Percentiles rank a stretch among this genome's conserved stretches.
Conservation (phyloP, 306 rosid genomes). For the Malus domestica region DNA sequence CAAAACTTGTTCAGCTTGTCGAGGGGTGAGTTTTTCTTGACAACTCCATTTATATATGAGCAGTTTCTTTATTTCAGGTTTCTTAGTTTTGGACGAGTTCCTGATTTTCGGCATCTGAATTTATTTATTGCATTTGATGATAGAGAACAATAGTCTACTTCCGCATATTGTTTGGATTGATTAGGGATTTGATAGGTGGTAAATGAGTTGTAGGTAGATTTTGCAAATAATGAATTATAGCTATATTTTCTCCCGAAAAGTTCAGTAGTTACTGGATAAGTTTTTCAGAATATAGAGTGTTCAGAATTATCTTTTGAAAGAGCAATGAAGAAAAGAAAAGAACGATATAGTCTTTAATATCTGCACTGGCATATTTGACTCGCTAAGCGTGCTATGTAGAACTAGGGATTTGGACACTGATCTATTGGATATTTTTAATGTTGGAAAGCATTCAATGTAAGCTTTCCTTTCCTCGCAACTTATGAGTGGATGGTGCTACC, state of each 20-base stretch:
- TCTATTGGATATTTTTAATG: background rate
- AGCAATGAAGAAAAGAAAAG: no score
- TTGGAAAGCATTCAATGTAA: background rate
- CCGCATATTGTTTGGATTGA: background rate
- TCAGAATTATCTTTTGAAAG: background rate
- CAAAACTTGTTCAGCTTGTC: constrained; percentile 80
- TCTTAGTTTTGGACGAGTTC: background rate
- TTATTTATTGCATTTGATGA: background rate
- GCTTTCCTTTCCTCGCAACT: background rate
- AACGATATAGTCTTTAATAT: background rate
- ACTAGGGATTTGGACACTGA: background rate
- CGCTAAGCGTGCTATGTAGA: background rate
- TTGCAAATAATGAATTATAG: background rate
- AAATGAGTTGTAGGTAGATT: background rate
- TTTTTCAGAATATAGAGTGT: background rate
- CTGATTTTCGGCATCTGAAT: background rate
- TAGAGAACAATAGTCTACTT: background rate
- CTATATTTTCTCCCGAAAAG: background rate
- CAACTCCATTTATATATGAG: background rate
- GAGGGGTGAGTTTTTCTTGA: constrained; percentile 54
- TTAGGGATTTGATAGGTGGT: background rate
- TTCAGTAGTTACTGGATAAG: background rate
- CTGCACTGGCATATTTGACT: no score
- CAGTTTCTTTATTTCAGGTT: background rate
- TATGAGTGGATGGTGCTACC: background rate